These are phyloP conservation scores for Mrakia hoshinonis DNA, from an alignment of 768 basidiomycete species.

Conservation along the genomic window DNA sequence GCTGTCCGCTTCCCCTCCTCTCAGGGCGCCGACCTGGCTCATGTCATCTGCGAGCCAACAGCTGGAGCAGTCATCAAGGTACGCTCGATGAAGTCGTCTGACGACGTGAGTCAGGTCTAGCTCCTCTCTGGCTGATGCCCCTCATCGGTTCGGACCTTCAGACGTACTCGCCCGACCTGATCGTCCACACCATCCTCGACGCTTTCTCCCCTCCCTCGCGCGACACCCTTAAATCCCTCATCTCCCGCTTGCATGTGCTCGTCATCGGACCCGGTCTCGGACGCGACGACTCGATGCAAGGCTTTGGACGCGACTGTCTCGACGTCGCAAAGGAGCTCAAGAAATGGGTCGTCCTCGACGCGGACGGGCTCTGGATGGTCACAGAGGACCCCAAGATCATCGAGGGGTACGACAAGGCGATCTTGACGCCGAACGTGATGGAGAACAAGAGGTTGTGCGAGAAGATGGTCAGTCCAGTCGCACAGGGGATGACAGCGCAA, in stretches of 20 bases:
- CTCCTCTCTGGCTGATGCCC: background rate
- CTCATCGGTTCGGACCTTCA: too few relatives aligned
- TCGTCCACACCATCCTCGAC: constrained; percentile 85
- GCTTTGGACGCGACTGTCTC: constrained; percentile 66
- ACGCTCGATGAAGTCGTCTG: too few relatives aligned
- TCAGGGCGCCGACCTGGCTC: constrained; percentile 86
- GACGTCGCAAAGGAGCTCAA: constrained; percentile 60
- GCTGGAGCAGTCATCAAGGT: constrained; percentile 91
- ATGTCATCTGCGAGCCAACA: constrained; percentile 90
- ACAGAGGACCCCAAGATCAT: constrained; percentile 61
- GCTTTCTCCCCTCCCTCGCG: constrained; percentile 30
- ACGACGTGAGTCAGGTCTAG: too few relatives aligned
- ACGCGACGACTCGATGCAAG: constrained; percentile 80
- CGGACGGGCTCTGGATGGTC: constrained; percentile 67
- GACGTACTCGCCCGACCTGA: constrained; percentile 70
- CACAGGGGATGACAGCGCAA: background rate
- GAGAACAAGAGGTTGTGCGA: constrained; percentile 83
- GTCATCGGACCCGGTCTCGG: constrained; percentile 92
- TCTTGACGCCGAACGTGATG: constrained; percentile 87
- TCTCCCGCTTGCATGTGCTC: constrained; percentile 81
- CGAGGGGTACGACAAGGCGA: constrained; percentile 72
- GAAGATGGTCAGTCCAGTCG: constrained; percentile 48
- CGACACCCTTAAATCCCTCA: constrained; percentile 48
- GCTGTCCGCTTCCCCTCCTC: background rate
- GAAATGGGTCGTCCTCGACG: constrained; percentile 89